These are phyloP conservation scores for Phytophthora tentaculata DNA, from an alignment of 352 stramenopile species.

Conservation along the genomic window DNA sequence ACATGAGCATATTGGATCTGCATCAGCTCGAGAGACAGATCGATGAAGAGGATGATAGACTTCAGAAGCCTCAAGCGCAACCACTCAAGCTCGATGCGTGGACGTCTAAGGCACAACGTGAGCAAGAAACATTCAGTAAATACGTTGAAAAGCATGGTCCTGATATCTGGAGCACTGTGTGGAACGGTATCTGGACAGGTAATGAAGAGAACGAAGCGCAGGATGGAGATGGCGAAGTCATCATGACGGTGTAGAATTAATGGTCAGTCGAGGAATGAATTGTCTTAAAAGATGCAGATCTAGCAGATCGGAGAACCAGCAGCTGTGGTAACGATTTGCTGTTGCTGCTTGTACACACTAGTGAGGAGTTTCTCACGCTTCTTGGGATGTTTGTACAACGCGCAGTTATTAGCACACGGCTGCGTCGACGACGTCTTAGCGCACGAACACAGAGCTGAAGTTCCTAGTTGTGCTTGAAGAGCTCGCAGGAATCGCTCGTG, in stretches of 20 bases:
- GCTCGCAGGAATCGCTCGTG: constrained; percentile 58
- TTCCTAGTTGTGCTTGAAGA: constrained; percentile 54
- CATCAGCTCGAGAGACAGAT: constrained; percentile 24
- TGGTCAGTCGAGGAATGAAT: constrained; percentile 20
- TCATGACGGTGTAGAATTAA: constrained; percentile 80
- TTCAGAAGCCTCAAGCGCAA: constrained; percentile 26
- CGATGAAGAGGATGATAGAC: constrained; percentile 22
- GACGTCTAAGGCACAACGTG: constrained; percentile 46
- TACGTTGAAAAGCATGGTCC: constrained; percentile 37
- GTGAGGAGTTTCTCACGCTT: constrained; percentile 62
- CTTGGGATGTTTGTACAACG: constrained; percentile 67
- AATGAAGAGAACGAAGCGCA: constrained; percentile 39
- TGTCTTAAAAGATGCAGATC: constrained; percentile 14
- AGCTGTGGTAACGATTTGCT: constrained; percentile 20
- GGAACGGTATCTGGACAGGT: constrained; percentile 58
- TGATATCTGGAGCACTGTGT: constrained; percentile 60
- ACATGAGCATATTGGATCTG: constrained; percentile 24
- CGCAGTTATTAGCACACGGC: constrained; percentile 74
- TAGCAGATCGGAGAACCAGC: constrained; percentile 16
- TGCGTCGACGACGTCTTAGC: constrained; percentile 15
- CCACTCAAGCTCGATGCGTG: constrained; percentile 47
- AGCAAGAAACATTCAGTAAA: constrained; percentile 39
- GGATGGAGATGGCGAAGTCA: constrained; percentile 70
- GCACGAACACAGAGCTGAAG: constrained; percentile 66
- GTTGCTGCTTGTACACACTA: constrained; percentile 72